Conservation (phyloP, 768 basidiomycete species). For the Termitomyces sp. region DNA sequence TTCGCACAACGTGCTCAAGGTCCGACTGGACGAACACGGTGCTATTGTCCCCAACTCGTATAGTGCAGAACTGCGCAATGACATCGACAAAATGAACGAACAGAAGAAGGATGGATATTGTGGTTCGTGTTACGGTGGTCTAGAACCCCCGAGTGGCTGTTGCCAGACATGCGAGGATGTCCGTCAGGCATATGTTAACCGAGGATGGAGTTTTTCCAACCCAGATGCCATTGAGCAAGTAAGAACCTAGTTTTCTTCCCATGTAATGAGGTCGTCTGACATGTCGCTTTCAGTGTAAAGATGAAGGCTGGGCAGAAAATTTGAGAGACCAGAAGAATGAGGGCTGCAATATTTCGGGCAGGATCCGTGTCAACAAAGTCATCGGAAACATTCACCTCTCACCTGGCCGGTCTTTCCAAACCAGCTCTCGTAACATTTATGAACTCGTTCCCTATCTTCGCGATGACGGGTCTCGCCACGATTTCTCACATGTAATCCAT, state of each 20-base stretch:
- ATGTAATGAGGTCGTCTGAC: neutral
- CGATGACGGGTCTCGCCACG: conserved; percentile 84
- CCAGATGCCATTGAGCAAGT: conserved; percentile 94
- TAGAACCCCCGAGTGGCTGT: conserved; percentile 73
- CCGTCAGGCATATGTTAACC: conserved; percentile 80
- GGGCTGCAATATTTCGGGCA: conserved; percentile 91
- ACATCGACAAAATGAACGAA: conserved; percentile 76
- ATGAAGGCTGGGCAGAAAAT: conserved; percentile 95
- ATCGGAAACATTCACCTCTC: conserved; percentile 94
- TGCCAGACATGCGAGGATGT: conserved; percentile 98
- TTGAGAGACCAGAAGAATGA: conserved; percentile 89
- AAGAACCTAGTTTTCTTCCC: conserved; percentile 17
- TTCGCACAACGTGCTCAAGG: conserved; percentile 86
- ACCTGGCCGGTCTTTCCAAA: conserved; percentile 94
- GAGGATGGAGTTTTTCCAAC: conserved; percentile 93
- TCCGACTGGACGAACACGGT: conserved; percentile 64
- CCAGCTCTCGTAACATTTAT: conserved; percentile 71
- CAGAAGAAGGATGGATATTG: conserved; percentile 67
- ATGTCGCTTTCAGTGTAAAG: conserved; percentile 59
- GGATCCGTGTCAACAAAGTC: conserved; percentile 94
- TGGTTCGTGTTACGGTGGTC: conserved; percentile 94
- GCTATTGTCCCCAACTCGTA: conserved; percentile 50
- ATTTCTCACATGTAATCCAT: conserved; percentile 89
- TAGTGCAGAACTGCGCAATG: conserved; percentile 72
- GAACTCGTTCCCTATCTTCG: conserved; percentile 94